Percentiles rank a stretch among this genome's conserved stretches.
These are phyloP conservation scores for Alternaria panax DNA, from an alignment of 2,329 filamentous ascomycete species.

Conservation along the genomic window DNA sequence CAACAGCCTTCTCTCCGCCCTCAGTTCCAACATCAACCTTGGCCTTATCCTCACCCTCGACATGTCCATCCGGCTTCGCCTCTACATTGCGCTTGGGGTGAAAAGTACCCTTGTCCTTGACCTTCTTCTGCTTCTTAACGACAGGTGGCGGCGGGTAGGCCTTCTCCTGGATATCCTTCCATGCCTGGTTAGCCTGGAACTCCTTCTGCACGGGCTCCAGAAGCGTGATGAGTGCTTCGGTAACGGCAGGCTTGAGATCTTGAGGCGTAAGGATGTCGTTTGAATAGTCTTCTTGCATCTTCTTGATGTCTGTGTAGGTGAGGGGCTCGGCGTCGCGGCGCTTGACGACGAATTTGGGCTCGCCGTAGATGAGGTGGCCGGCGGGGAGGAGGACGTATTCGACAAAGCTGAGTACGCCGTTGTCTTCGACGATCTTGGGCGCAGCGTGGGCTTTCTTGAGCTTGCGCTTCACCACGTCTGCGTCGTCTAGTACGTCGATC, in stretches of 20 bases:
- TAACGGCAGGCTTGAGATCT: conserved; percentile 83
- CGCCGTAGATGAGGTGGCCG: conserved; percentile 64
- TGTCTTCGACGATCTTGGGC: conserved; percentile 79
- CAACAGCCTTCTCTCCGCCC: conserved; percentile 43
- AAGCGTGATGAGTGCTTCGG: conserved; percentile 74
- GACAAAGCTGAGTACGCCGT: conserved; percentile 85
- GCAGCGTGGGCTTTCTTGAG: conserved; percentile 79
- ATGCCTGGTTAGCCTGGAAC: conserved; percentile 75
- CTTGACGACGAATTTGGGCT: conserved; percentile 71
- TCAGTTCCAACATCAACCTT: conserved; percentile 53
- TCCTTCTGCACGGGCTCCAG: conserved; percentile 79
- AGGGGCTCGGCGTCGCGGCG: conserved; percentile 75
- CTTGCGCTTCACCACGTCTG: conserved; percentile 74
- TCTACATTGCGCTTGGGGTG: conserved; percentile 60
- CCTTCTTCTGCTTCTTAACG: conserved; percentile 71
- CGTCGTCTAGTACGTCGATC: conserved; percentile 86
- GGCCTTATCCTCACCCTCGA: conserved; percentile 53
- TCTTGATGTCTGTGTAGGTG: conserved; percentile 76
- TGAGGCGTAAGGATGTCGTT: conserved; percentile 87
- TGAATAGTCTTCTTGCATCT: conserved; percentile 80
- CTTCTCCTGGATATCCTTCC: conserved; percentile 77
- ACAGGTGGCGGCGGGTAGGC: conserved; percentile 79
- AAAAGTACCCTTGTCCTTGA: conserved; percentile 76
- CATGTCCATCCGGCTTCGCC: conserved; percentile 55
- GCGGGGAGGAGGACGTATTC: conserved; percentile 87